These are phyloP conservation scores for Lanmaoa pseudosensibilis DNA, from an alignment of 768 basidiomycete genomes.

Conservation along the genomic window DNA sequence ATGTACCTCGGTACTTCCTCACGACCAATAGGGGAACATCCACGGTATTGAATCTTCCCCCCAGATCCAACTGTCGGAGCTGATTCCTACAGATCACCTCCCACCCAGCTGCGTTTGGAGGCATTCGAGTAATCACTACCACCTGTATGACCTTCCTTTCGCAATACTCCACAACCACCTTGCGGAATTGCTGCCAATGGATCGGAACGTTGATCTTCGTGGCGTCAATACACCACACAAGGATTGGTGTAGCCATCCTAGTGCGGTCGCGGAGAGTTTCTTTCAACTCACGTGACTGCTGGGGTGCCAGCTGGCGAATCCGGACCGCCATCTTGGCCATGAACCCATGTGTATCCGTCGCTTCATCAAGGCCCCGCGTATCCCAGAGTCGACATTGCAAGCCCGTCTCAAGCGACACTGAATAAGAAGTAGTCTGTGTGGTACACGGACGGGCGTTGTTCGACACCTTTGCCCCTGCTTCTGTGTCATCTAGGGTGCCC, in stretches of 20 bases:
- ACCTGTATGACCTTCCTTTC: constrained; percentile 18
- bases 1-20: constrained; percentile 6
- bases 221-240: constrained; percentile 29
- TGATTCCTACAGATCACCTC: constrained; percentile 11
- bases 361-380: constrained; percentile 28
- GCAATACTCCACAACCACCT: constrained; percentile 26
- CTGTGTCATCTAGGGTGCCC: not conserved
- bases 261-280: constrained; percentile 9
- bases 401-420: not conserved
- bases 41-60: not conserved
- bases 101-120: constrained; percentile 2
- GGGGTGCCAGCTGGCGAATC: constrained; percentile 10
- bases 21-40: constrained; percentile 10
- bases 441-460: constrained; percentile 22
- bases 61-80: constrained; percentile 11
- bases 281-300: constrained; percentile 23
- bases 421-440: constrained; percentile 5
- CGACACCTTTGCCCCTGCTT: constrained; percentile 16
- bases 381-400: constrained; percentile 24
- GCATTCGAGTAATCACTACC: constrained; percentile 22
- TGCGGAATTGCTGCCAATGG: constrained; percentile 24
- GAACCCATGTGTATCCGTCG: constrained; percentile 1
- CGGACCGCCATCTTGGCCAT: constrained; percentile 6
- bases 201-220: constrained; percentile 11
- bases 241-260: constrained; percentile 10